These are phyloP conservation scores for Mycena crocata DNA, from an alignment of 768 basidiomycete species.

Conservation along the genomic window DNA sequence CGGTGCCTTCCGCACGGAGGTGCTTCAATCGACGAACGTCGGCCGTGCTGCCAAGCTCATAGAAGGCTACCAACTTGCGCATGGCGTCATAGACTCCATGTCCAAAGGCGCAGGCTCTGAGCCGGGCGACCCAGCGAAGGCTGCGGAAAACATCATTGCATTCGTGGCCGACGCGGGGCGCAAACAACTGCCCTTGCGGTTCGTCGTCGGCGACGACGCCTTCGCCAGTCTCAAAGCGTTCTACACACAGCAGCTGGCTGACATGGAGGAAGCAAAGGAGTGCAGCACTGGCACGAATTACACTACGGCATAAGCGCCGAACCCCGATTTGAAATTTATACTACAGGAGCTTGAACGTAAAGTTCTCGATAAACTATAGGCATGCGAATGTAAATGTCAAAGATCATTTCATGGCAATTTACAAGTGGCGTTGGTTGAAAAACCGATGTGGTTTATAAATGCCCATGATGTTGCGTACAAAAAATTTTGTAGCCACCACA, in stretches of 20 bases:
- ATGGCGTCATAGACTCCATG: conserved; percentile 2
- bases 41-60: conserved; percentile 4
- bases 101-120: background rate
- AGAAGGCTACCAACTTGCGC: conserved; percentile 15
- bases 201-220: conserved; percentile 16
- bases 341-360: no score
- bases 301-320: background rate
- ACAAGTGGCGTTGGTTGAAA: background rate
- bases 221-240: background rate
- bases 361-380: no score
- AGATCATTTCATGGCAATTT: no score
- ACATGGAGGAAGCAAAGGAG: conserved; percentile 15
- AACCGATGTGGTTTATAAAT: no score
- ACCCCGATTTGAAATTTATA: no score
- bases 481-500: no score
- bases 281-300: conserved; percentile 18
- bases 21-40: conserved; percentile 1
- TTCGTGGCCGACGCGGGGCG: conserved; percentile 11
- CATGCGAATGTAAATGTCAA: no score
- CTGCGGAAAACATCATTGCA: conserved; percentile 1
- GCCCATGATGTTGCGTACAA: no score
- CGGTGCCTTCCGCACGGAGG: conserved; percentile 19
- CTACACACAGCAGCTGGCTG: conserved; percentile 15
- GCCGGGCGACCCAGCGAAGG: conserved; percentile 15
- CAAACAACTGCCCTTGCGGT: conserved; percentile 14